A percentile compares a stretch with the other conserved stretches of the same genome.
These are phyloP conservation scores for Filobasidium floriforme DNA, from an alignment of 768 basidiomycete species.

Conservation along the genomic window DNA sequence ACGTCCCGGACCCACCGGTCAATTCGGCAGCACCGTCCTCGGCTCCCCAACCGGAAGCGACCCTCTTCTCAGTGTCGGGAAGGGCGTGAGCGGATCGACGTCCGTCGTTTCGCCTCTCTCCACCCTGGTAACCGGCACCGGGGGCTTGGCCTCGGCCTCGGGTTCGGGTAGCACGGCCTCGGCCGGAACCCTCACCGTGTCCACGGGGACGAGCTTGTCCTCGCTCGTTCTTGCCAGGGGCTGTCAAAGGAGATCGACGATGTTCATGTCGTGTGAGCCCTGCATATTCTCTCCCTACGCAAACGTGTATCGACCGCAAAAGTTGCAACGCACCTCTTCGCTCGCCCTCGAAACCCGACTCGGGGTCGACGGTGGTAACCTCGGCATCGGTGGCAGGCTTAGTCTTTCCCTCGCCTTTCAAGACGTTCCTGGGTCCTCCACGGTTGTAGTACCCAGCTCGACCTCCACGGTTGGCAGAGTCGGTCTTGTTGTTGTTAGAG, in stretches of 20 bases:
- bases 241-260: slow-evolving; percentile 2
- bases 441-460: slow-evolving; percentile 35
- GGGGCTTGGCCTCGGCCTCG: slow-evolving; percentile 46
- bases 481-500: slow-evolving; percentile 9
- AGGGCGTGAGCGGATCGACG: slow-evolving; percentile 43
- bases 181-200: slow-evolving; percentile 41
- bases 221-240: slow-evolving; percentile 16
- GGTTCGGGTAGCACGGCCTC: slow-evolving; percentile 50
- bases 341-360: slow-evolving; percentile 44
- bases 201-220: slow-evolving; percentile 34
- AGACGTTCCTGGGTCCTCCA: slow-evolving; percentile 36
- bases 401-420: slow-evolving; percentile 25
- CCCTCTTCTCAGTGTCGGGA: slow-evolving; percentile 90
- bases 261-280: neutral
- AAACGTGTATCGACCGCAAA: no score
- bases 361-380: slow-evolving; percentile 30
- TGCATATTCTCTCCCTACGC: neutral
- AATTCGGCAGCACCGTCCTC: slow-evolving; percentile 79
- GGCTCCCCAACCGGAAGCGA: slow-evolving; percentile 91
- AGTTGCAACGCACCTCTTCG: slow-evolving; percentile 30
- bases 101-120: slow-evolving; percentile 72
- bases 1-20: slow-evolving; percentile 28
- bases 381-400: slow-evolving; percentile 23
- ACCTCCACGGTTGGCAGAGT: slow-evolving; percentile 26
- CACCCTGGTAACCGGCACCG: slow-evolving; percentile 51